Conservation (phyloP, 352 stramenopile species). For the Aphanomyces cochlioides region DNA sequence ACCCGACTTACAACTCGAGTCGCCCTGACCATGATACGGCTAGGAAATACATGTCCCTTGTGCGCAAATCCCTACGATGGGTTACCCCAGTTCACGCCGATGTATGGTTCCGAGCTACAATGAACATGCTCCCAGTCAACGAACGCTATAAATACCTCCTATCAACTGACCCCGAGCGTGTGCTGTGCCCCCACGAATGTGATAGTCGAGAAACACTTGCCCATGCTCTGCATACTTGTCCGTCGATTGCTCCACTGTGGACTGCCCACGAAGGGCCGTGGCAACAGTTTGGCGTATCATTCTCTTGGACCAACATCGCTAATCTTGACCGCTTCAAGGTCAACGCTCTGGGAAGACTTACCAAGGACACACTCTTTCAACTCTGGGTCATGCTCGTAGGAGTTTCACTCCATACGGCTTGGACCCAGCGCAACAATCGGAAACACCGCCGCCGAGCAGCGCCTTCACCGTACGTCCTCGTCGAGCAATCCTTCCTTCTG, state of each 20-base stretch:
- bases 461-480: not conserved
- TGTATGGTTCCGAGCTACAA: conserved; percentile 13
- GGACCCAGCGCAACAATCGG: not conserved
- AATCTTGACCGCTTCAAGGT: not conserved
- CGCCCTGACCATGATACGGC: not conserved
- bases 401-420: not conserved
- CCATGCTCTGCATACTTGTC: not conserved
- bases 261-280: not conserved
- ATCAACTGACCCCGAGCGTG: not conserved
- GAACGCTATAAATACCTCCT: not conserved
- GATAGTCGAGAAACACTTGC: not conserved
- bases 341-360: not conserved
- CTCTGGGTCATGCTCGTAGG: not conserved
- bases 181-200: not conserved
- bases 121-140: not conserved
- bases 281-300: not conserved
- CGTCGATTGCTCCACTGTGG: not conserved
- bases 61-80: not conserved
- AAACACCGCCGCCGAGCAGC: no score
- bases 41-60: not conserved
- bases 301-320: not conserved
- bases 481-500: not conserved
- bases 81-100: conserved; percentile 15
- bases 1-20: no score
- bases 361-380: not conserved